Evolutionary conservation across 2,329 filamentous ascomycete species (phyloP), one percentile per base, ranked within the genome.

Genomic region (Cytospora paraplurivora): DNA sequence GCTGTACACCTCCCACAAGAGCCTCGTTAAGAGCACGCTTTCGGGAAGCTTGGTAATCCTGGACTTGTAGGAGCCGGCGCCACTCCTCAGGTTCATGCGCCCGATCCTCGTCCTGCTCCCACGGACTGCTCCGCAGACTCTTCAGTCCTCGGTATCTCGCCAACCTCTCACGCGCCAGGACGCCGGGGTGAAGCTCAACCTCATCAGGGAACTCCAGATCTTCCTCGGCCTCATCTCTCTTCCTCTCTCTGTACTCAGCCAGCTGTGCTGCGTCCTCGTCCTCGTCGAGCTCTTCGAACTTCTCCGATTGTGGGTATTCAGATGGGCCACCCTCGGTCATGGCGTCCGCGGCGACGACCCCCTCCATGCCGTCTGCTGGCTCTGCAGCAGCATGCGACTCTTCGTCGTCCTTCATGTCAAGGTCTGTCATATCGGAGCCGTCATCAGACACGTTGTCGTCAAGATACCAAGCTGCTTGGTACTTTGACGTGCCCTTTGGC

Each of bases 131-230:
- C 68, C 92, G 88, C 66, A 98, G 77, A 73, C 91, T 97, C 83
- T 98, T 99, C 68, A 99, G 78, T 50, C 95, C 95, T 72, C 95
- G 85, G 77, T 97, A 99, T 65, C 91, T 86, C 10, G 90, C 86
- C 60, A 99, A 79, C 52, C 95, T 85, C 77, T 99, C 95, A 58
- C 92, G 82, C 0, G 95, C 95, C 52, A 92, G 82, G 4, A 96
- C 92, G 59, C 94, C 85, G 0, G 96, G 95, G 68, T 91, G 92
- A 59, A 99, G 81, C 76, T 99, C 96, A 63, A 99, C 95, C 76
- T 99, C 95, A 69, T 99, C 95, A 0, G 95, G 95, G 76, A 98
- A 99, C 75, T 98, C 94, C 61, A 91, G 85, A 75, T 99, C 95
- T 15, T 98, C 93, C 56, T 93, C 86, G 4, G 88, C 92, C 69